Evolutionary conservation across 257 asterid genomes (phyloP).

Genomic region (Nicotiana benthamiana): DNA sequence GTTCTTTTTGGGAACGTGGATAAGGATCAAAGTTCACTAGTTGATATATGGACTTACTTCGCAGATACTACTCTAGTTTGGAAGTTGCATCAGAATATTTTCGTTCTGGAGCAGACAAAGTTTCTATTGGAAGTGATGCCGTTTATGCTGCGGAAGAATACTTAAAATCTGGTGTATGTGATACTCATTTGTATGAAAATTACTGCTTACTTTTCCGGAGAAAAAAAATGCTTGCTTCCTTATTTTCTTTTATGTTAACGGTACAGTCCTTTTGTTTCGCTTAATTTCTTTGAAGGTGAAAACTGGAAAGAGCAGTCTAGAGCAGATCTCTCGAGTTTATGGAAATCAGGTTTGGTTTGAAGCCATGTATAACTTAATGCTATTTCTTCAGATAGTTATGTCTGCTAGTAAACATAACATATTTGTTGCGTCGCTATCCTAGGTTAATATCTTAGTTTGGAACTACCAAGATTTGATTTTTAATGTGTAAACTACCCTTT

Average conservation of each 20-base stretch:
- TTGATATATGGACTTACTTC: not conserved
- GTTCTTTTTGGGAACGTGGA: not conserved
- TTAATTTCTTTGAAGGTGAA: slow-evolving; percentile 42
- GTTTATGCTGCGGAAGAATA: slow-evolving; percentile 95
- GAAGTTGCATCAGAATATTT: slow-evolving; percentile 98
- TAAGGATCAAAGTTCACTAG: not conserved
- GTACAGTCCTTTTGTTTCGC: slow-evolving; percentile 8
- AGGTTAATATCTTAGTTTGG: not conserved
- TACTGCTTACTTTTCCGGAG: not conserved
- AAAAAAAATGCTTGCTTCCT: slow-evolving; percentile 1
- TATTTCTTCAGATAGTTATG: not conserved
- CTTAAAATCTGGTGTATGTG: slow-evolving; percentile 63
- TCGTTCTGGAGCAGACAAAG: slow-evolving; percentile 95
- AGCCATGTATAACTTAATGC: not conserved
- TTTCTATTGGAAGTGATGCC: slow-evolving; percentile 97
- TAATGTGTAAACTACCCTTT: not conserved
- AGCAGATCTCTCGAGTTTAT: slow-evolving; percentile 89
- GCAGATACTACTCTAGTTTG: slow-evolving; percentile 85
- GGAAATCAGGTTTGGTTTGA: slow-evolving; percentile 72
- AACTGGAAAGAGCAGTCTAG: slow-evolving; percentile 88
- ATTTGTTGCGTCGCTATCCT: not conserved
- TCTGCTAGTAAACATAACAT: too few relatives aligned
- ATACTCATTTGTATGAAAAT: not conserved
- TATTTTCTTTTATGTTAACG: not conserved
- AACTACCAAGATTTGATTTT: not conserved